These are phyloP conservation scores for Trypethelium eluteriae DNA, from an alignment of 495 filamentous ascomycete genomes.

Conservation along the genomic window DNA sequence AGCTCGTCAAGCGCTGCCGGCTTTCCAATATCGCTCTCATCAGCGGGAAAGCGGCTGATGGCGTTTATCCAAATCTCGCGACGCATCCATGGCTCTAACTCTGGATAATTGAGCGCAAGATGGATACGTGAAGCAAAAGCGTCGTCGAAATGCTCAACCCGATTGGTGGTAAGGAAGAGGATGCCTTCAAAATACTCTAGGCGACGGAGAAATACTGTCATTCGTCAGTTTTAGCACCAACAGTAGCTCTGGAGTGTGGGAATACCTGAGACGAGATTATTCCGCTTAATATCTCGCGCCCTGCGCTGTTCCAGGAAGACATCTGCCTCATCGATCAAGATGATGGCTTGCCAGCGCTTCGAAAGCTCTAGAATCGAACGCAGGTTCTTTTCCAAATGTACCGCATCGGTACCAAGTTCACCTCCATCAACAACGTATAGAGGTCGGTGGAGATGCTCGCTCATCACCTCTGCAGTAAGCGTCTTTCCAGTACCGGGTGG, in stretches of 20 bases:
- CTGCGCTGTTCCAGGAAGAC: constrained; percentile 37
- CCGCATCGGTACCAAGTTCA: constrained; percentile 68
- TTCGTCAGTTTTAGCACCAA: background rate
- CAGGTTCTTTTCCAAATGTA: constrained; percentile 63
- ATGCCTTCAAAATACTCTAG: constrained; percentile 68
- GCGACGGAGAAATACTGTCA: constrained; percentile 34
- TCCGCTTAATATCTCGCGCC: constrained; percentile 35
- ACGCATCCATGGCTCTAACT: constrained; percentile 63
- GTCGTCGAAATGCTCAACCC: constrained; percentile 62
- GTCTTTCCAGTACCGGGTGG: constrained; percentile 72
- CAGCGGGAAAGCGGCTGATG: constrained; percentile 53
- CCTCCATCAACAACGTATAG: constrained; percentile 75
- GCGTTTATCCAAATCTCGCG: constrained; percentile 80
- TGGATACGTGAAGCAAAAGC: constrained; percentile 61
- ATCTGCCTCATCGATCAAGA: constrained; percentile 41
- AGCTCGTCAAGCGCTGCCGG: constrained; percentile 30
- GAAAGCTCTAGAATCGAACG: constrained; percentile 76
- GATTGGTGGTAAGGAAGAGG: constrained; percentile 72
- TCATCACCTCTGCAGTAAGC: constrained; percentile 75
- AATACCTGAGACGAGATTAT: constrained; percentile 32
- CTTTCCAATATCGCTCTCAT: background rate
- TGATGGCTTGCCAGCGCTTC: constrained; percentile 67
- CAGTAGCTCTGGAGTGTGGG: background rate
- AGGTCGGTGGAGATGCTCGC: constrained; percentile 68
- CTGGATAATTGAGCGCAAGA: constrained; percentile 67